Base-by-base conservation (phyloP, 768 basidiomycete species). In the Russula brevipes region DNA sequence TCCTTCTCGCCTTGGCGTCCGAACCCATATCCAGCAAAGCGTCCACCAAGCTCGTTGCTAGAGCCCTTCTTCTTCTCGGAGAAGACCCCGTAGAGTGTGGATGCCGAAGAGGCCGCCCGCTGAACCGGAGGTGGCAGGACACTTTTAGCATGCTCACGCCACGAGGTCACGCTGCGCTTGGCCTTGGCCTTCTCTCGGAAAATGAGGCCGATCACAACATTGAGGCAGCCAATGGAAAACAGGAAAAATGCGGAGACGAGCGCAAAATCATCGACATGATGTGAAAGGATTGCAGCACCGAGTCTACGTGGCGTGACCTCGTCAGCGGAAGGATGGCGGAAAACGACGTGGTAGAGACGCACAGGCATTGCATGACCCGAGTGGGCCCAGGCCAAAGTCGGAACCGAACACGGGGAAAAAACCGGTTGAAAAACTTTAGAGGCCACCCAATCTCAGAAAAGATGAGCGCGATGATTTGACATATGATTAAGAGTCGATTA, bases 181-280 rank as follows among this genome's bases (percentile, higher is more conserved):
- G 74, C 63, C 68, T 85, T 87, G 61, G 82, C 84, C 1, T 77
- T 78, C 67, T 81, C 79, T 59, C 85, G 84, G 80, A 85, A 89
- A 72, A 88, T 81, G 67, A 91, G 81, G 46, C 88, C 88, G 65
- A 86, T 78, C 62, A 93, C 73, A 68, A 93, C 85, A 77, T 96
- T 93, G 59, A 96, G 75, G 74, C 91, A 93, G n/a, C 93, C 94
- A 61, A 96, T 71, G 56, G 91, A 82, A 78, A 96, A 96, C 64
- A 96, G 82, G 79, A 96, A 87, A 80, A 95, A 95, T 52, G 89
- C 92, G 5, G 92, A 81, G 65, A 93, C 93, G 71, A 95, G 89
- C 24, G 92, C 85, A 78, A 96, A 95, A 64, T 84, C 85, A 69
- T 92, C 86, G 62, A 94, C 91, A 73, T 86, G 79, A 66, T 81